Evolutionary conservation across 352 stramenopile species (phyloP).

Genomic region (Phytophthora uliginosa): DNA sequence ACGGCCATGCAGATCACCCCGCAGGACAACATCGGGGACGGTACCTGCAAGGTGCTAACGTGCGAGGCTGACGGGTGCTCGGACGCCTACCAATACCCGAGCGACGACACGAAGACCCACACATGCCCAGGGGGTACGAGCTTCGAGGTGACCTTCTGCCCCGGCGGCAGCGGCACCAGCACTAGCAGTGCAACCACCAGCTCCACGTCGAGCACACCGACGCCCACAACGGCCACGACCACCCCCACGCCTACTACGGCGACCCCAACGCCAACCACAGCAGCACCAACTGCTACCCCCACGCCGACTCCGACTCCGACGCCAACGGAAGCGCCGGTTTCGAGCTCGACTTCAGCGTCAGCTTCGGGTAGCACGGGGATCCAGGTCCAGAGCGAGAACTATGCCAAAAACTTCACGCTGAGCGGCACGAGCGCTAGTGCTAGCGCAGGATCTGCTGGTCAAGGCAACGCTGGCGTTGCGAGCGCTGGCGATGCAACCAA

Average conservation of each 20-base stretch:
- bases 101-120: constrained; percentile 71
- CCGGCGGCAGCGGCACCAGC: constrained; percentile 47
- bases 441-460: constrained; percentile 22
- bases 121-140: constrained; percentile 60
- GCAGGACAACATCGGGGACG: constrained; percentile 47
- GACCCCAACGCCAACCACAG: constrained; percentile 31
- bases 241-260: constrained; percentile 29
- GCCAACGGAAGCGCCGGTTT: constrained; percentile 36
- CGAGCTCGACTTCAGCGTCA: constrained; percentile 20
- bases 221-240: constrained; percentile 27
- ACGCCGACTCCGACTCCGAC: constrained; percentile 34
- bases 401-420: constrained; percentile 41
- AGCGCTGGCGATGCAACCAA: constrained; percentile 24
- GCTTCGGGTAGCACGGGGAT: constrained; percentile 17
- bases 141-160: constrained; percentile 81
- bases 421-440: constrained; percentile 26
- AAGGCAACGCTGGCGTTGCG: constrained; percentile 31
- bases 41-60: constrained; percentile 53
- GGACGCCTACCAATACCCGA: constrained; percentile 71
- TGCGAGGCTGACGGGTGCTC: constrained; percentile 62
- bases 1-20: constrained; percentile 66
- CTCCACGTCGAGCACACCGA: constrained; percentile 23
- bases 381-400: constrained; percentile 35
- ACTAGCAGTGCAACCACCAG: constrained; percentile 34
- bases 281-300: constrained; percentile 25